Conservation (phyloP, 2,329 filamentous ascomycete genomes). For the Trichoderma sp. region DNA sequence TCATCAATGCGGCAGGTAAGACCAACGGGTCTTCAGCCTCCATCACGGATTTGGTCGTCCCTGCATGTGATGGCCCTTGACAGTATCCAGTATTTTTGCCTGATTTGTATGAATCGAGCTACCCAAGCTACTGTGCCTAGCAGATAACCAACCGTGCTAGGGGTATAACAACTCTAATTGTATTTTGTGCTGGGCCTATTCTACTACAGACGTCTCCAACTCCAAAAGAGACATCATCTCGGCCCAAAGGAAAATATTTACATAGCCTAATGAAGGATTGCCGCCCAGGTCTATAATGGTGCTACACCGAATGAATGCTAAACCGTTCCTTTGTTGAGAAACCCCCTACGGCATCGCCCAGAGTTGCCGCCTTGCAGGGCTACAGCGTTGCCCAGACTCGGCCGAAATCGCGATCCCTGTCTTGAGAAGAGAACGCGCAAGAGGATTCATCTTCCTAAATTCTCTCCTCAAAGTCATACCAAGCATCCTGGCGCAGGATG, state of each 20-base stretch:
- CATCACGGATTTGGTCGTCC: background rate
- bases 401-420: slow-evolving; percentile 28
- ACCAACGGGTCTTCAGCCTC: background rate
- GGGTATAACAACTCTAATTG: background rate
- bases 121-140: background rate
- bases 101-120: background rate
- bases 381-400: background rate
- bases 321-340: background rate
- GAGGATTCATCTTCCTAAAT: slow-evolving; percentile 26
- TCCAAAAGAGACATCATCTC: background rate
- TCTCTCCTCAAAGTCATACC: slow-evolving; percentile 38
- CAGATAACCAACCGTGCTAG: background rate
- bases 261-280: background rate
- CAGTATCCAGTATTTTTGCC: background rate
- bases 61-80: background rate
- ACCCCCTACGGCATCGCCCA: background rate
- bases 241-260: slow-evolving; percentile 3
- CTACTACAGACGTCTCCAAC: background rate
- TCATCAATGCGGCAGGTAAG: background rate
- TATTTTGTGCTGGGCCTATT: background rate
- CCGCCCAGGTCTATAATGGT: background rate
- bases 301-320: background rate
- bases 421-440: slow-evolving; percentile 24
- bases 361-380: background rate
- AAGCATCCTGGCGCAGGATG: slow-evolving; percentile 45